A percentile compares a stretch with the other conserved stretches of the same genome.
Evolutionary conservation across 345 rosid genomes (phyloP).

Genomic region (Bruguiera gymnorhiza): DNA sequence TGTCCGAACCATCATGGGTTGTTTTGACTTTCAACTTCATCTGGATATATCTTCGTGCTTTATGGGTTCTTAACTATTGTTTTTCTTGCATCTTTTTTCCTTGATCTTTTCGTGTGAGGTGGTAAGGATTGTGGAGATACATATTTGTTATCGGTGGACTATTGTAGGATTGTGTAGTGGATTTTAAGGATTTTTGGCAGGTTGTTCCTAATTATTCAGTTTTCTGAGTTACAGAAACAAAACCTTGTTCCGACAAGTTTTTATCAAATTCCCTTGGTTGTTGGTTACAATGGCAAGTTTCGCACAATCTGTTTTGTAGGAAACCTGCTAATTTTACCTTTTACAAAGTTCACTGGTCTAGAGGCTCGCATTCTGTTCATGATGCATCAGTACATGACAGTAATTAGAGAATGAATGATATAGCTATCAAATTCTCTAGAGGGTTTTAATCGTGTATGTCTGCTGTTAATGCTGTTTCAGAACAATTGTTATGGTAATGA

Average conservation of each 20-base stretch:
- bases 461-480: constrained; percentile 18
- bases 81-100: neutral
- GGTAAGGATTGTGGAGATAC: too few species aligned
- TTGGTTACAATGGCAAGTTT: neutral
- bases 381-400: neutral
- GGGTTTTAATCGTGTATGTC: constrained; percentile 18
- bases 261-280: neutral
- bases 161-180: constrained; percentile 8
- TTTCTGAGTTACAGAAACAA: too few species aligned
- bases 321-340: neutral
- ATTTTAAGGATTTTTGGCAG: neutral
- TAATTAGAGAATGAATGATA: neutral
- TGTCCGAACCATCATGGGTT: constrained; percentile 22
- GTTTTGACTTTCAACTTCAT: constrained; percentile 26
- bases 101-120: neutral
- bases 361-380: neutral
- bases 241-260: neutral
- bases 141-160: constrained; percentile 2
- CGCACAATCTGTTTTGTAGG: neutral
- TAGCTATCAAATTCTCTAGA: constrained; percentile 10
- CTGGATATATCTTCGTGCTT: constrained; percentile 19
- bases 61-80: neutral
- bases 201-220: too few species aligned
- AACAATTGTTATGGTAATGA: constrained; percentile 33
- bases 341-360: neutral